These are phyloP conservation scores for Penicillium sp. DNA, from an alignment of 2,329 filamentous ascomycete species.

Conservation along the genomic window DNA sequence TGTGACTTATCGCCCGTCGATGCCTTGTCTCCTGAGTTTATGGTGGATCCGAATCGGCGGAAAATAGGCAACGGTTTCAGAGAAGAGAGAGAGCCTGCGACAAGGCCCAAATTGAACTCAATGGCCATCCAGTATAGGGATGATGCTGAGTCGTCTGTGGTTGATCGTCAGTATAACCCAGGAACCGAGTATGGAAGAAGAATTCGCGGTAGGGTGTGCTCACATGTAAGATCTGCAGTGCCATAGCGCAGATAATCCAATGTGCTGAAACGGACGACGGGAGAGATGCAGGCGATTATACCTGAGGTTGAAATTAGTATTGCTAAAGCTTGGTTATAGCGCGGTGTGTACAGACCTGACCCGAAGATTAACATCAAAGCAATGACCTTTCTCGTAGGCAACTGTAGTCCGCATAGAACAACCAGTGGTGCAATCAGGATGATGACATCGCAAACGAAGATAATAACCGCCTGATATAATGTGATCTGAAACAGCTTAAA, in stretches of 20 bases:
- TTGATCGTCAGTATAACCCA: neutral
- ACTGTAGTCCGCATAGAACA: slow-evolving; percentile 2
- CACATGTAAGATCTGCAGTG: slow-evolving; percentile 21
- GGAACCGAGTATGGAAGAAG: neutral
- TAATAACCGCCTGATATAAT: slow-evolving; percentile 11
- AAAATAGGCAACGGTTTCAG: slow-evolving; percentile 9
- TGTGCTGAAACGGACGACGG: slow-evolving; percentile 20
- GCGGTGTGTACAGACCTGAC: neutral
- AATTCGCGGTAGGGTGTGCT: neutral
- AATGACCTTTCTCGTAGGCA: slow-evolving; percentile 7
- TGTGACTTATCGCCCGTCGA: neutral
- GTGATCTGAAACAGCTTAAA: slow-evolving; percentile 9
- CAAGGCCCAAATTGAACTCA: slow-evolving; percentile 24
- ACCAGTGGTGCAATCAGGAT: slow-evolving; percentile 6
- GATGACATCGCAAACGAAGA: slow-evolving; percentile 8
- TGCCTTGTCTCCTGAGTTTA: neutral
- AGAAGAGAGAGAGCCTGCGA: slow-evolving; percentile 21
- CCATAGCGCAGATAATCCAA: slow-evolving; percentile 17
- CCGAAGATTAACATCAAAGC: slow-evolving; percentile 14
- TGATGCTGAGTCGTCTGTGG: slow-evolving; percentile 12
- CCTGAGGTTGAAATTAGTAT: slow-evolving; percentile 1
- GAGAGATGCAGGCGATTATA: slow-evolving; percentile 20
- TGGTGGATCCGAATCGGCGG: slow-evolving; percentile 9
- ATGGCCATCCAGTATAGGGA: slow-evolving; percentile 25
- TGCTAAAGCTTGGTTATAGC: neutral